A percentile compares a stretch with the other conserved stretches of the same genome.
phyloP scores from a whole-genome alignment of 2,329 filamentous ascomycete species.

The Malbranchea zuffiana region DNA sequence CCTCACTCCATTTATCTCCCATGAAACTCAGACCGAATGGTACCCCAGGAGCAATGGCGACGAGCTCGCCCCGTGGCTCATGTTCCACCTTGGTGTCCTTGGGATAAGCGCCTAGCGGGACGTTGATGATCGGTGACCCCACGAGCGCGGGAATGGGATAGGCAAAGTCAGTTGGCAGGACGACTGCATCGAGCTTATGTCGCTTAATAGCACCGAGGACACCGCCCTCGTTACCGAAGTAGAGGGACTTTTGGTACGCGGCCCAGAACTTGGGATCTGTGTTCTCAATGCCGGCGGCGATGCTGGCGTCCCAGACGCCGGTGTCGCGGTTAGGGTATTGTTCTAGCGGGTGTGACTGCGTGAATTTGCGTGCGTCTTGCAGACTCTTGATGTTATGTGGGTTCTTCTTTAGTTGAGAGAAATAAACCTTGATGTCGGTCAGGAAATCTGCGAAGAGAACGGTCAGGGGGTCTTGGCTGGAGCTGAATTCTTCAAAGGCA shows the following conservation, averaged over 20 bases:
- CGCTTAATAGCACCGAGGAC: slow-evolving; percentile 49
- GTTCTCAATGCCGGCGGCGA: slow-evolving; percentile 46
- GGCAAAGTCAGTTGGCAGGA: slow-evolving; percentile 46
- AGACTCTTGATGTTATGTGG: slow-evolving; percentile 46
- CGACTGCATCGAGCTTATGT: slow-evolving; percentile 49
- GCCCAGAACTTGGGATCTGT: slow-evolving; percentile 47
- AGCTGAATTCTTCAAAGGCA: slow-evolving; percentile 36
- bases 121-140: slow-evolving; percentile 51
- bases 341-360: slow-evolving; percentile 43
- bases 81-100: slow-evolving; percentile 37
- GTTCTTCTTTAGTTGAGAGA: slow-evolving; percentile 47
- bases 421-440: slow-evolving; percentile 44
- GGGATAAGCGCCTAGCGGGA: slow-evolving; percentile 51
- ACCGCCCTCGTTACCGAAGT: slow-evolving; percentile 48
- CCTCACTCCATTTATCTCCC: slow-evolving; percentile 51
- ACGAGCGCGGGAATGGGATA: slow-evolving; percentile 44
- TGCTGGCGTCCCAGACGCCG: slow-evolving; percentile 42
- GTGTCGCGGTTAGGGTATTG: slow-evolving; percentile 54
- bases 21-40: slow-evolving; percentile 55
- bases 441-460: slow-evolving; percentile 50
- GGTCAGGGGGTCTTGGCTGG: slow-evolving; percentile 25
- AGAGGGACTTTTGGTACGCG: slow-evolving; percentile 43
- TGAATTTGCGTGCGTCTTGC: slow-evolving; percentile 45
- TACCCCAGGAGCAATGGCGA: slow-evolving; percentile 44
- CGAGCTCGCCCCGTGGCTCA: slow-evolving; percentile 42